Evolutionary conservation across 331 rosid genomes (phyloP).

Genomic region (Malus hybrid): DNA sequence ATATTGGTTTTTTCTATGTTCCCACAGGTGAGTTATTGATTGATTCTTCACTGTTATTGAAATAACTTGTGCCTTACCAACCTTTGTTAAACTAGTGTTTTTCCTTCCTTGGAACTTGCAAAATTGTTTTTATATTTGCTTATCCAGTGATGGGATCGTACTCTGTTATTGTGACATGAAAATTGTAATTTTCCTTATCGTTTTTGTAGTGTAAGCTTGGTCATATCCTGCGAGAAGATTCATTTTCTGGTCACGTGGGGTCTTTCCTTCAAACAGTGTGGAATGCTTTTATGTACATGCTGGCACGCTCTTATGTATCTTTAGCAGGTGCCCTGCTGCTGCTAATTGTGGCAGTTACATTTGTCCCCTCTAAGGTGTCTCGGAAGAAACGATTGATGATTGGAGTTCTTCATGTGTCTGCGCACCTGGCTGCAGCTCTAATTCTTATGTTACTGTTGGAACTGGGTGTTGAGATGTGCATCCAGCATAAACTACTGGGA

Average conservation of each 20-base stretch:
- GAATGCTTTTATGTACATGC: conserved; percentile 68
- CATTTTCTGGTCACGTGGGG: conserved; percentile 70
- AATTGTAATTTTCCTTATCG: conserved; percentile 10
- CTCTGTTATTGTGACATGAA: conserved; percentile 18
- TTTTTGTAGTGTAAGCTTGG: conserved; percentile 71
- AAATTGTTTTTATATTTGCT: background rate
- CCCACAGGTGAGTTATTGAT: conserved; percentile 65
- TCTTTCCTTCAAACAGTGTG: conserved; percentile 77
- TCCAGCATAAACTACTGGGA: conserved; percentile 75
- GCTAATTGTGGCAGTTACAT: conserved; percentile 58
- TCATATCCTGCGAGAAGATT: conserved; percentile 79
- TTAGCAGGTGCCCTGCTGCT: conserved; percentile 56
- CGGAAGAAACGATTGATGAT: conserved; percentile 65
- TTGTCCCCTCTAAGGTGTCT: conserved; percentile 84
- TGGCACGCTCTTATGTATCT: conserved; percentile 64
- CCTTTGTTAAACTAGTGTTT: background rate
- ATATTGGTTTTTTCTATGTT: conserved; percentile 82
- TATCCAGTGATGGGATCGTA: background rate
- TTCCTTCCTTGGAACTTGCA: background rate
- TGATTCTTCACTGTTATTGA: background rate
- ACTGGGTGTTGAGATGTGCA: conserved; percentile 84
- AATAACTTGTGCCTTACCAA: too few relatives aligned
- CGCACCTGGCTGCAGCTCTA: conserved; percentile 80
- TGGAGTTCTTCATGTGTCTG: conserved; percentile 88
- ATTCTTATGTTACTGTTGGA: conserved; percentile 93